Evolutionary conservation across 2,329 filamentous ascomycete genomes (phyloP).

Genomic region (Xylariomycetidae sp.): DNA sequence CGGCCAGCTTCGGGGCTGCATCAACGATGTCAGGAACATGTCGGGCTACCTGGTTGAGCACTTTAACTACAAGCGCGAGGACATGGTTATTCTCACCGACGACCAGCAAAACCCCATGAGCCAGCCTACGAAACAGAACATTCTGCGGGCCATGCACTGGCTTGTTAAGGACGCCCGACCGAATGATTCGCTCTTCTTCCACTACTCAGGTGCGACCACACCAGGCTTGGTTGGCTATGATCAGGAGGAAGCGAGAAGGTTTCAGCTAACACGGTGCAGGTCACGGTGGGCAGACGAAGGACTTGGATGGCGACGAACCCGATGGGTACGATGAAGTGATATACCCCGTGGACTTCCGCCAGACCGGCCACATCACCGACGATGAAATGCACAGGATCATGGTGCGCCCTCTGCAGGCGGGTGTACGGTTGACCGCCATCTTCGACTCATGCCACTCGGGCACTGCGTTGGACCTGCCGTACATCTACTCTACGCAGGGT

Average conservation of each 20-base stretch:
- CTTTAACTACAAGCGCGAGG: conserved; percentile 88
- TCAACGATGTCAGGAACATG: conserved; percentile 98
- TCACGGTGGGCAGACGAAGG: conserved; percentile 69
- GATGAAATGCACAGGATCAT: conserved; percentile 74
- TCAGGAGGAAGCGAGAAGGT: no score
- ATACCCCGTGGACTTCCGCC: conserved; percentile 68
- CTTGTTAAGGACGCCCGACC: conserved; percentile 86
- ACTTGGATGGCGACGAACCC: conserved; percentile 68
- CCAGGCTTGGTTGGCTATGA: conserved; percentile 2
- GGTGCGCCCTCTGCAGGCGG: conserved; percentile 70
- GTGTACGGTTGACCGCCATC: conserved; percentile 78
- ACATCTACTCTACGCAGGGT: conserved; percentile 75
- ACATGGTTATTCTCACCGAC: conserved; percentile 95
- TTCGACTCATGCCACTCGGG: conserved; percentile 80
- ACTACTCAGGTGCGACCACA: conserved; percentile 71
- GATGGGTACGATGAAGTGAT: conserved; percentile 75
- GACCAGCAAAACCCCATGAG: conserved; percentile 97
- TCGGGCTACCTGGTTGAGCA: conserved; percentile 81
- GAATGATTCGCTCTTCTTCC: conserved; percentile 95
- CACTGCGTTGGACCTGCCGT: conserved; percentile 70
- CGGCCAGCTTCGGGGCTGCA: conserved; percentile 85
- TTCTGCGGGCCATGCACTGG: conserved; percentile 96
- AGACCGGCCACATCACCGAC: conserved; percentile 67
- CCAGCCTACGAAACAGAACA: conserved; percentile 93
- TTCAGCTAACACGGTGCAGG: conserved; percentile 38